Percentiles rank a stretch among this genome's conserved stretches.
Evolutionary conservation across 1,284 basidiomycete species (phyloP).

Genomic region (Ceratobasidium sp.): DNA sequence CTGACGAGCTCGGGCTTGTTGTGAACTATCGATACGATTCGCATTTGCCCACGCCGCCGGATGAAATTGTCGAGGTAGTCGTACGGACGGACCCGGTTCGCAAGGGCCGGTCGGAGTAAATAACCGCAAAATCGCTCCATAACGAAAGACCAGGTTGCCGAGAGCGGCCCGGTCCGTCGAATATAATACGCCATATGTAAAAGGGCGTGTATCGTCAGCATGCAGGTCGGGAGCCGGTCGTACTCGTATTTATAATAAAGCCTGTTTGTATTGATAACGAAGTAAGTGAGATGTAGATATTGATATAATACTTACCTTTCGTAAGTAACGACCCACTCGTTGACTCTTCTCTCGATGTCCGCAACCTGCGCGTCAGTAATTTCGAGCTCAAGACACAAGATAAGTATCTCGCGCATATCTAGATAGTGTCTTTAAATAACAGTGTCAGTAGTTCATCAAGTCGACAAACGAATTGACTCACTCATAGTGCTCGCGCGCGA

Average conservation of each 20-base stretch:
- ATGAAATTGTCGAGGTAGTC: slow-evolving; percentile 53
- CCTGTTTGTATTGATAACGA: slow-evolving; percentile 28
- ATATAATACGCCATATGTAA: slow-evolving; percentile 52
- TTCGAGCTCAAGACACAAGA: slow-evolving; percentile 17
- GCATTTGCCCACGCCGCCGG: slow-evolving; percentile 51
- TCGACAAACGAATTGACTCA: background rate
- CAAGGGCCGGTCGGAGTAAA: slow-evolving; percentile 51
- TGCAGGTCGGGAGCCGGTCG: slow-evolving; percentile 48
- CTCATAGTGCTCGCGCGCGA: slow-evolving; percentile 1
- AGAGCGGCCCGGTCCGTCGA: slow-evolving; percentile 55
- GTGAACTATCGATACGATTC: slow-evolving; percentile 5
- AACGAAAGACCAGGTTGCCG: slow-evolving; percentile 63
- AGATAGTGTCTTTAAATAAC: slow-evolving; percentile 11
- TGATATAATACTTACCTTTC: slow-evolving; percentile 3
- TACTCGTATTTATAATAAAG: slow-evolving; percentile 52
- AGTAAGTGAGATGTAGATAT: too few relatives aligned
- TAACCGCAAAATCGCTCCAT: slow-evolving; percentile 56
- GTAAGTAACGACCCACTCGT: slow-evolving; percentile 11
- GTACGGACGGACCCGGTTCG: slow-evolving; percentile 53
- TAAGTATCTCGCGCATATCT: slow-evolving; percentile 11
- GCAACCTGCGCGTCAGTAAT: background rate
- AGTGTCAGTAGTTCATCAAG: background rate
- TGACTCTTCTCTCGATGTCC: background rate
- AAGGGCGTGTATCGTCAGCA: slow-evolving; percentile 51
- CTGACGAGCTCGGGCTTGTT: background rate